These are phyloP conservation scores for Scutellaria minor DNA, from an alignment of 257 asterid genomes.

Conservation along the genomic window DNA sequence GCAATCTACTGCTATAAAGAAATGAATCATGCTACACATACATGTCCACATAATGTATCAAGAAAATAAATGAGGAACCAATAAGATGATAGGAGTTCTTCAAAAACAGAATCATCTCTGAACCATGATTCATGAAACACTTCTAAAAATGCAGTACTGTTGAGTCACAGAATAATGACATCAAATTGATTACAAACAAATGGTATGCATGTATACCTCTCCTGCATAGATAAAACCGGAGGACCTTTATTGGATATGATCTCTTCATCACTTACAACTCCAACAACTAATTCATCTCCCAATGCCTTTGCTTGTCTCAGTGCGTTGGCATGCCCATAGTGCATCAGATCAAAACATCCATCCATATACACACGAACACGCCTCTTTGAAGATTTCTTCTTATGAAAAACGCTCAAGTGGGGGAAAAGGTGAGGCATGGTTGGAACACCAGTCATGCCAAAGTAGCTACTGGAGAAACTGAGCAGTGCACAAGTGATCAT, in stretches of 20 bases:
- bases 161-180: neutral
- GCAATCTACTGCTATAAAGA: too few species aligned
- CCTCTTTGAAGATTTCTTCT: conserved; percentile 63
- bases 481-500: conserved; percentile 91
- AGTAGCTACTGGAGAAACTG: conserved; percentile 82
- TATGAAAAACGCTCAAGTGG: conserved; percentile 63
- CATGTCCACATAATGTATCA: too few species aligned
- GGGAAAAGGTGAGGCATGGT: conserved; percentile 68
- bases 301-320: conserved; percentile 90
- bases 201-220: conserved; percentile 56
- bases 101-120: too few species aligned
- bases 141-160: too few species aligned
- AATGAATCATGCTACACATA: too few species aligned
- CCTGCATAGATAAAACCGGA: conserved; percentile 88
- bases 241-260: conserved; percentile 86
- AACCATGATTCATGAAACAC: too few species aligned
- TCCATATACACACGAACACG: conserved; percentile 91
- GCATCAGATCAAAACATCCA: conserved; percentile 98
- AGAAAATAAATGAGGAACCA: too few species aligned
- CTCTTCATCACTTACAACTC: conserved; percentile 96
- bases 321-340: conserved; percentile 98
- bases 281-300: conserved; percentile 92
- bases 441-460: conserved; percentile 73
- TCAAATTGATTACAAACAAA: conserved; percentile 3
- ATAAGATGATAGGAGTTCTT: too few species aligned